A percentile compares a stretch with the other conserved stretches of the same genome.
Evolutionary conservation across 2,329 filamentous ascomycete species (phyloP).

Genomic region (Penicillium hordei): DNA sequence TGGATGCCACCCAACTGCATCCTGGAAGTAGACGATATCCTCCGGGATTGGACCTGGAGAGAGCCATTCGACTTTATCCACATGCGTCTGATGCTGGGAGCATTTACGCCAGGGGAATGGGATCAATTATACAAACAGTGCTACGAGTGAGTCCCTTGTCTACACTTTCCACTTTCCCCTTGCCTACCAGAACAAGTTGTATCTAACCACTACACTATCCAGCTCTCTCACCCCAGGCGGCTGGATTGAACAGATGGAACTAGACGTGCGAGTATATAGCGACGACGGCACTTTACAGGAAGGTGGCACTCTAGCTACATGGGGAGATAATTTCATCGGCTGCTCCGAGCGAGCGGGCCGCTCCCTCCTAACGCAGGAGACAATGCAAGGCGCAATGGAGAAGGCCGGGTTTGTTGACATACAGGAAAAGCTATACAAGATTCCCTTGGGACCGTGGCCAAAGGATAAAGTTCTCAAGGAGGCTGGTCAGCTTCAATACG

Average conservation of each 20-base stretch:
- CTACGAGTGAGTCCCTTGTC: slow-evolving; percentile 9
- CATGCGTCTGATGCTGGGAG: slow-evolving; percentile 18
- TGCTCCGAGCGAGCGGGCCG: slow-evolving; percentile 26
- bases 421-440: slow-evolving; percentile 27
- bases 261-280: slow-evolving; percentile 13
- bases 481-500: slow-evolving; percentile 42
- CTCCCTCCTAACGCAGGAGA: slow-evolving; percentile 24
- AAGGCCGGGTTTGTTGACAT: slow-evolving; percentile 35
- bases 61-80: slow-evolving; percentile 28
- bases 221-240: slow-evolving; percentile 6
- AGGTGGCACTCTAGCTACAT: slow-evolving; percentile 5
- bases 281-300: slow-evolving; percentile 7
- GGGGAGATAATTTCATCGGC: slow-evolving; percentile 21
- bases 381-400: slow-evolving; percentile 27
- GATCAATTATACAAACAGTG: slow-evolving; percentile 10
- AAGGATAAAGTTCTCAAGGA: slow-evolving; percentile 31
- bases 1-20: slow-evolving; percentile 30
- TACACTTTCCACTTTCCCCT: too few species aligned
- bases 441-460: slow-evolving; percentile 34
- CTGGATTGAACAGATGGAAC: slow-evolving; percentile 16
- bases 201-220: background rate
- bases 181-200: background rate
- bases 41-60: slow-evolving; percentile 24
- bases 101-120: slow-evolving; percentile 7
- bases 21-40: slow-evolving; percentile 29